Conservation (phyloP, 169 alveolate species). For the Theileria parva region DNA sequence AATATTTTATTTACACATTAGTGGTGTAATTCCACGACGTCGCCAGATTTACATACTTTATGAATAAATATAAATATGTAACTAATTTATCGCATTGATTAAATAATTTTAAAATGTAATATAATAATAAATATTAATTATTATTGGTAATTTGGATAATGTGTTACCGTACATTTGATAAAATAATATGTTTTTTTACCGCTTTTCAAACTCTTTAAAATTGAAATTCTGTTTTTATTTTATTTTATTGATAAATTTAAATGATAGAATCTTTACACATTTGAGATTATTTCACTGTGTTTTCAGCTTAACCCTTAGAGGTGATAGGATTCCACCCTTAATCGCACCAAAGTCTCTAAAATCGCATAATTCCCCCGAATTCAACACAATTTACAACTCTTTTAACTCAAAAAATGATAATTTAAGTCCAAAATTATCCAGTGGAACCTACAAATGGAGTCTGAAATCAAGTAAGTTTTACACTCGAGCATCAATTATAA, state of each 20-base stretch:
- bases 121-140: neutral
- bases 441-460: too few species aligned
- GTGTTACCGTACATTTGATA: neutral
- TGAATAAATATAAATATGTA: neutral
- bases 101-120: neutral
- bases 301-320: neutral
- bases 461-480: too few species aligned
- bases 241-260: neutral
- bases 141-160: neutral
- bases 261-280: slow-evolving; percentile 1
- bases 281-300: neutral
- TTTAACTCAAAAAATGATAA: too few species aligned
- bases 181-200: neutral
- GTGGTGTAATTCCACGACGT: neutral
- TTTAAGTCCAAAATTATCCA: too few species aligned
- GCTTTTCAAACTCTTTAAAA: neutral
- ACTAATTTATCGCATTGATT: neutral
- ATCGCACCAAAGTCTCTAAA: neutral
- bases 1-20: neutral
- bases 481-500: too few species aligned
- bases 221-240: neutral
- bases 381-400: too few species aligned
- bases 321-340: neutral
- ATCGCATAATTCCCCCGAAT: neutral
- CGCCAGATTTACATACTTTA: neutral